Percentiles rank a stretch among this genome's conserved stretches.
Conservation (phyloP, 1,284 basidiomycete genomes). For the Phellopilus nigrolimitatus region DNA sequence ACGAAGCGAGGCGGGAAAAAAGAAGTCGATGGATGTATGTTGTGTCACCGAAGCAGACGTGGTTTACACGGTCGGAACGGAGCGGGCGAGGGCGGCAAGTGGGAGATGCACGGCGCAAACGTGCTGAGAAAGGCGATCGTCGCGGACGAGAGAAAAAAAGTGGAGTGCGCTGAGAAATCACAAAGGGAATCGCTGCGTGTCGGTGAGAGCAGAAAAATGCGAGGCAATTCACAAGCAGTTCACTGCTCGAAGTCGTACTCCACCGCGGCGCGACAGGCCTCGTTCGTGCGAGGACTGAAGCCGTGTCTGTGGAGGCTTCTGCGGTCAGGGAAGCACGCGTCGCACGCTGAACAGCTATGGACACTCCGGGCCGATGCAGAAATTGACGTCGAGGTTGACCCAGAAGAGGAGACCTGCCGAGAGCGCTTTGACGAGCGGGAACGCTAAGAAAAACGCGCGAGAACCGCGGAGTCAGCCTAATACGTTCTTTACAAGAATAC, state of each 20-base stretch:
- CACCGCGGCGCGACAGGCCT: constrained; percentile 67
- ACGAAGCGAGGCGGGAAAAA: constrained; percentile 6
- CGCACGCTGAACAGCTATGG: constrained; percentile 63
- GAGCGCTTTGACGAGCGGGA: constrained; percentile 21
- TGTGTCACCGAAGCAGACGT: constrained; percentile 4
- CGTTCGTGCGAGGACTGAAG: constrained; percentile 42
- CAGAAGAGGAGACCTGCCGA: constrained; percentile 10
- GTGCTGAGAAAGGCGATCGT: neutral
- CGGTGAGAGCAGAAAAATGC: neutral
- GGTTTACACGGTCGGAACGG: constrained; percentile 3
- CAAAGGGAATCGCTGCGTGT: neutral
- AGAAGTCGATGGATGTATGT: constrained; percentile 7
- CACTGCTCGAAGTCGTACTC: constrained; percentile 62
- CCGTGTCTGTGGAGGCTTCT: constrained; percentile 58
- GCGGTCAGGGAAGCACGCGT: constrained; percentile 53
- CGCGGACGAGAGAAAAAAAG: neutral
- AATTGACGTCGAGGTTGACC: constrained; percentile 5
- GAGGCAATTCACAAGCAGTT: neutral
- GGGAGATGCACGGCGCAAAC: constrained; percentile 4
- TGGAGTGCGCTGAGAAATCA: neutral
- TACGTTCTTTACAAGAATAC: neutral
- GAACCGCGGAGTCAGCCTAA: constrained; percentile 8
- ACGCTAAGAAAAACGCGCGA: constrained; percentile 9
- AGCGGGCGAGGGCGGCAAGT: neutral
- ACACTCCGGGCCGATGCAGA: constrained; percentile 26